Evolutionary conservation across 2,329 filamentous ascomycete genomes (phyloP), one percentile per base, ranked within the genome.

Genomic region (Fusarium graminum): DNA sequence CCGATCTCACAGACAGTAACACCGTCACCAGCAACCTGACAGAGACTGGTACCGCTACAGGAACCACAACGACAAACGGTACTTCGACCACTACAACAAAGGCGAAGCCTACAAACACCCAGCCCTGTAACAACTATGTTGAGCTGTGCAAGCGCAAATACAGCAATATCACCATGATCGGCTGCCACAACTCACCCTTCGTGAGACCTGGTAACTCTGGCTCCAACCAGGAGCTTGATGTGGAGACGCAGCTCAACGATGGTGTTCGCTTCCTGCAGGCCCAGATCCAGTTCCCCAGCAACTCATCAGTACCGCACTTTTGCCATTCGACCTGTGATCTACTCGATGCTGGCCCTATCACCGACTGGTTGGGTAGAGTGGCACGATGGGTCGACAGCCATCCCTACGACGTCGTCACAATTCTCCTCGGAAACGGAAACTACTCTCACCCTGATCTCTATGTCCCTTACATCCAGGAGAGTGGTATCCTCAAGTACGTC

Each of bases 311-410:
- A 26, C 86, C 86, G 43, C 91, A 92, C 77, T 92, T 95, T 72
- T 97, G 94, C 78, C 94, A 97, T 77, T 92, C 91, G 2, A 89
- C 86, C 43, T 97, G 94, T 78, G 86, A 93, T 67, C 81, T 97
- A 4, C 85, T 97, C 30, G 90, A 97, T 69, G 92, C 86, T 3
- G 94, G 94, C 0, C 89, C 91, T 9, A 90, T 95, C 49, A 87
- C 90, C 52, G 81, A 86, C 41, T 95, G 92, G 80, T 87, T 97
- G 32, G 81, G 81, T 8, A 83, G 82, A 1, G 90, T 97, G 13
- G 83, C 83, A 34, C 76, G 81, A 41, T 97, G 94, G 94, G 87
- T 97, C 4, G 83, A 85, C 8, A 71, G 74, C 1, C 88, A 97
- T 70, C 93, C 93, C 0, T 94, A 92, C 79, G 94, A 97, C 67